Evolutionary conservation across 2,329 filamentous ascomycete genomes (phyloP), one percentile per base, ranked within the genome.

Genomic region (Diaporthe citrichinensis): DNA sequence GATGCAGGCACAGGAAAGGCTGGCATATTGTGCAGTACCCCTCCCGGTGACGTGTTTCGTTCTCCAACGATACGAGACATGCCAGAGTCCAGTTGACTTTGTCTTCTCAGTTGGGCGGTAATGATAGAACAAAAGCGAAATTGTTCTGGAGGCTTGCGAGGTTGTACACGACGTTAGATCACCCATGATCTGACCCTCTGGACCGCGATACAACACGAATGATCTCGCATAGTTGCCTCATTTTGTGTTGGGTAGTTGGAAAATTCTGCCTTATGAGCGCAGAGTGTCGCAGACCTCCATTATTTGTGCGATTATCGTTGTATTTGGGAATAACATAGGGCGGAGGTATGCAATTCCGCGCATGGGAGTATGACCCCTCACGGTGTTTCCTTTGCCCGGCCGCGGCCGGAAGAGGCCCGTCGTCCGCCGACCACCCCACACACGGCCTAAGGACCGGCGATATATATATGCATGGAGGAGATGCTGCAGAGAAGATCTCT

Each of bases 331-430:
- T 55, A 20, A 31, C 34, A 7, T 10, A 31, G 2, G n/a, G 20
- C 39, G 41, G 71, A 34, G 46, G 36, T 34, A n/a, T 53, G 36
- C 71, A 65, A 65, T 25, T 23, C 46, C 46, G 58, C 3, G 5
- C 39, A 12, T 14, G 36, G n/a, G 6, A 28, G 14, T 17, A 2
- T 20, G 51, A 53, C 34, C 58, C 58, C 72, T 71, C 72, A 46
- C 75, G 73, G 75, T 67, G 44, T 75, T 76, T 62, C 46, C 68
- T 76, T 76, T 75, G 53, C 59, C 75, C 73, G 75, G 34, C 9
- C 15, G 36, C 34, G 25, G 46, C 61, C 41, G 28, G 44, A 62
- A 23, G n/a, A 51, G 57, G 39, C 28, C 31, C 59, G 51, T 28
- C 44, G n/a, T 41, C 51, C 25, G 20, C 49, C 15, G 25, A 39